Evolutionary conservation across 2,329 filamentous ascomycete genomes (phyloP), one percentile per base, ranked within the genome.

Genomic region (Sclerotinia spermophila): DNA sequence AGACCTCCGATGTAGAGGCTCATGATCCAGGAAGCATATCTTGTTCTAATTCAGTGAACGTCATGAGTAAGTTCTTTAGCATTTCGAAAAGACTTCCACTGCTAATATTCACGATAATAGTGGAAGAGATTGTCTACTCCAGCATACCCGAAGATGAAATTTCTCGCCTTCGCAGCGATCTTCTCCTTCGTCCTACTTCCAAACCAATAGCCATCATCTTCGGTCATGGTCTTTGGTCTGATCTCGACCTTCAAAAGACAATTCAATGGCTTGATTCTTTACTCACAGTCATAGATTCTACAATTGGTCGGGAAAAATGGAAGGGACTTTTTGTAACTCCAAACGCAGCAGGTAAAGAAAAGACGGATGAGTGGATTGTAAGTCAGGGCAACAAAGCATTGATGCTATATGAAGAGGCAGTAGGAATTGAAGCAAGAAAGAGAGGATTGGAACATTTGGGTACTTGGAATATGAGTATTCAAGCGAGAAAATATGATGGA

Each of bases 401-500:
- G 48, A 80, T 82, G 74, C 72, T 81, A 6, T 85, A 83, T 72
- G 83, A 85, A 76, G 81, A 83, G 72, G 77, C 33, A 72, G 75
- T 68, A 7, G 71, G 70, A 8, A 71, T 74, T 44, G 74, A 74
- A 45, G 75, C 70, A 7, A n/a, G 10, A 55, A 80, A 77, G 71
- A 79, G 78, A 61, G 80, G 81, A 1, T 76, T 84, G 30, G 83
- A 84, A 71, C 81, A 83, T 75, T 75, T 85, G 51, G 83, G 83
- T 15, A 84, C 83, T 44, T 85, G 83, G 82, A 85, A 84, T 73
- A 84, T 84, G 82, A 84, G 81, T 72, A 81, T 84, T 69, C 83
- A 84, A 74, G 80, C 80, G n/a, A 82, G 79, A 35, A 80, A 82
- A 72, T 84, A 82, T 74, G 83, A 85, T 77, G 82, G 82, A 5